Base-by-base conservation (phyloP, 805 yeast genomes). In the Cyberlindnera euphorbiiphila region DNA sequence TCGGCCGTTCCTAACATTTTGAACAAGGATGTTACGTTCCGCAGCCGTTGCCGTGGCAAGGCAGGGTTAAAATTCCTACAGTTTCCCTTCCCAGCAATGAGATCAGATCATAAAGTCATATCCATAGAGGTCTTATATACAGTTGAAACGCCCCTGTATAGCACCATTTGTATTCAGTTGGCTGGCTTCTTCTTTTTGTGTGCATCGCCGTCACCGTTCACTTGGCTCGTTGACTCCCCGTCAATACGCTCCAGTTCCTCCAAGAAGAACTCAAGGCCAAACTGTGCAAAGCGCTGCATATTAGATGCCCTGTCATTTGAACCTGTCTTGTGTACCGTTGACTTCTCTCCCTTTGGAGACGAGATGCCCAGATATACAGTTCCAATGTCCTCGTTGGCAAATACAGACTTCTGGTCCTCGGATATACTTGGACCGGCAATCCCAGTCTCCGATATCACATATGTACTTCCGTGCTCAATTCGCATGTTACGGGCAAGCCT, bases 391-490 rank as follows among this genome's bases (percentile, higher is more conserved):
- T 56, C 61, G 34, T 56, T 45, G 41, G 59, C 42, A 50, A 59
- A 57, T 34, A 51, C 36, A 3, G 39, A 9, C 8, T 61, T 51
- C 57, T 78, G 56, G 60, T 69, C 29, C 59, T 62, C 8, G 11
- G 38, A n/a, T 67, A 64, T 49, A 2, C 53, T 46, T 2, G 94
- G 93, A 2, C 95, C 95, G 0, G 96, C 95, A 67, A 83, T 81
- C 1, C 95, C 96, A 1, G 93, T 81, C 58, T 86, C 96, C 1
- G 89, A 80, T 14, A 86, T 66, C 4, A 85, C 87, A 60, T 78
- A 86, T 0, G 89, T 83, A 3, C 88, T 78, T 0, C 95, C 95
- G 47, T 85, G 69, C 56, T 86, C 95, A 43, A 85, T 74, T 53
- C 81, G 71, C 38, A 88, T 67, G 46, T 84, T 85, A 35, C 96